Base-by-base conservation (phyloP, 495 filamentous ascomycete species). In the Jackrogersella minutella region DNA sequence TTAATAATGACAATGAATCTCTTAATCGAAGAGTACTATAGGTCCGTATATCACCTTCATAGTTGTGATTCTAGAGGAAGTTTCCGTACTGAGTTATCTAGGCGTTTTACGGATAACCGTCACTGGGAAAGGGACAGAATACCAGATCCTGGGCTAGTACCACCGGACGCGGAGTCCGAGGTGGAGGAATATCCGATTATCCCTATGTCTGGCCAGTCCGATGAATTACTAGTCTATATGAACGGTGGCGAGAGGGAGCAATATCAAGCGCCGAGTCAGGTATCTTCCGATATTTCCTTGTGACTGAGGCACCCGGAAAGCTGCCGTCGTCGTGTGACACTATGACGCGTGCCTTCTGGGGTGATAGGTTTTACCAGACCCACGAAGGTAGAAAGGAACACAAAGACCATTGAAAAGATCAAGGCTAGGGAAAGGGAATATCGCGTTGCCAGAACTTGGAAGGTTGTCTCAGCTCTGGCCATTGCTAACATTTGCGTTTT, bases 211-310 rank as follows among this genome's bases (percentile, higher is more conserved):
- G 16, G 17, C 13, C 14, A 14, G 8, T 16, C 11, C 7, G 26
- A 57, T 13, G 60, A 61, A 17, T 24, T 64, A 19, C 61, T 69
- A 2, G 19, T 16, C 24, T 36, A 69, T 9, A 64, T 61, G 55
- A 56, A 55, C 10, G 66, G 66, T 26, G 66, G 60, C 6, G 55
- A 61, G 41, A 55, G n/a, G 37, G 46, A 52, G 26, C 51, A 46
- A 37, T 69, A 64, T 28, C 21, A 40, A 16, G 51, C 36, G 31
- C 49, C 59, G 9, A 74, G 71, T 21, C 67, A 70, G 16, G 41
- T 44, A 16, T 58, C 66, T 5, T 74, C 72, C 6, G 72, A 72
- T 5, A 70, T 74, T 16, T 74, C 69, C 2, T n/a, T 74, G 4
- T 58, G 21, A 58, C 37, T 31, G 14, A 19, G 17, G 46, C 24